A percentile compares a stretch with the other conserved stretches of the same genome.
Conservation (phyloP, 768 basidiomycete genomes). For the Nevesoporus exiguus region DNA sequence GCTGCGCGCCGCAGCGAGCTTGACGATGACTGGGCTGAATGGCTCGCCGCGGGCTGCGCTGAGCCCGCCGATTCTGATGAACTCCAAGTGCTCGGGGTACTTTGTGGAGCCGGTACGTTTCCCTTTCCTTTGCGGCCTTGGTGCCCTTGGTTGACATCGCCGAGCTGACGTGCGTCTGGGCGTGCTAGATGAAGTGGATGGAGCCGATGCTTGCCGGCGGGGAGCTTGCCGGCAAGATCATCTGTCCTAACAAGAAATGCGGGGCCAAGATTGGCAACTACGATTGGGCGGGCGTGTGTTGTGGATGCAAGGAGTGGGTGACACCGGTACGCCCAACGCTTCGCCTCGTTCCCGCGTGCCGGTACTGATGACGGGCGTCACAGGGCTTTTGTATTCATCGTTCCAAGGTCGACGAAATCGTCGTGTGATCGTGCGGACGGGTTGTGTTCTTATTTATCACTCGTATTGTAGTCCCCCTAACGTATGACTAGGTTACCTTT, state of each 20-base stretch:
- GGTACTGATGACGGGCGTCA: background rate
- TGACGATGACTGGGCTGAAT: slow-evolving; percentile 29
- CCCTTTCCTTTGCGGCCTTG: too few species aligned
- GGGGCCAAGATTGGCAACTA: slow-evolving; percentile 90
- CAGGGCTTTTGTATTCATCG: slow-evolving; percentile 61
- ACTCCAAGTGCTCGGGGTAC: slow-evolving; percentile 91
- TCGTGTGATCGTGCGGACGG: slow-evolving; percentile 16
- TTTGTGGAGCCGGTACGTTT: slow-evolving; percentile 83
- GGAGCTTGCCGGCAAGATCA: slow-evolving; percentile 80
- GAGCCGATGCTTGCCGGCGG: slow-evolving; percentile 74
- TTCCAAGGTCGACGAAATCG: slow-evolving; percentile 66
- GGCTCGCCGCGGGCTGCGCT: slow-evolving; percentile 10
- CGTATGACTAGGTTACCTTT: background rate
- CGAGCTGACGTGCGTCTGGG: background rate
- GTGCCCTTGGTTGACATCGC: too few species aligned
- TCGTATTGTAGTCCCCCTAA: background rate
- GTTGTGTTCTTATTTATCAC: background rate
- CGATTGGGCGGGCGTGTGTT: slow-evolving; percentile 94
- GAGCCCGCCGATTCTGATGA: slow-evolving; percentile 67
- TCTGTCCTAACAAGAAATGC: slow-evolving; percentile 91
- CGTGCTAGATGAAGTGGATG: slow-evolving; percentile 90
- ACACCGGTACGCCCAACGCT: slow-evolving; percentile 54
- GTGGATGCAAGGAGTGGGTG: slow-evolving; percentile 91
- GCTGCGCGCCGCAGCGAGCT: slow-evolving; percentile 32
- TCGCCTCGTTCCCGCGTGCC: background rate